Evolutionary conservation across 495 filamentous ascomycete species (phyloP).

Genomic region (Amorphotheca resinae): DNA sequence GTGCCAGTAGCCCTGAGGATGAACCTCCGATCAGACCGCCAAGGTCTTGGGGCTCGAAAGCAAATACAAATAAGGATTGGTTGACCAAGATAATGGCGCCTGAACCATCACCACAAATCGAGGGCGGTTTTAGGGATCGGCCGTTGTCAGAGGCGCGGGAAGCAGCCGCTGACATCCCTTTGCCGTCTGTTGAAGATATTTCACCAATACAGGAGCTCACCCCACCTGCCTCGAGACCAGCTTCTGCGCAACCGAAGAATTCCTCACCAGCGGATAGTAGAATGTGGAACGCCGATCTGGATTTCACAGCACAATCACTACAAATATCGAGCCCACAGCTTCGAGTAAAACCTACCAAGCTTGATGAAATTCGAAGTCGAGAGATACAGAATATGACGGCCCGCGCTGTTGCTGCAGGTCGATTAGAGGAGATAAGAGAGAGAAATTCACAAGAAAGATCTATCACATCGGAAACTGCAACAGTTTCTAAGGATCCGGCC

Average conservation of each 20-base stretch:
- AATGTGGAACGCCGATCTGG: constrained; percentile 44
- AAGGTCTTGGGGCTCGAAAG: constrained; percentile 45
- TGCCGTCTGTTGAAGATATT: constrained; percentile 36
- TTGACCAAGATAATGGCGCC: constrained; percentile 9
- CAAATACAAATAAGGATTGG: constrained; percentile 21
- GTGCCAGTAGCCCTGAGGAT: constrained; percentile 23
- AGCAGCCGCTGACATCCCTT: constrained; percentile 25
- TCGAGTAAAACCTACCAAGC: constrained; percentile 26
- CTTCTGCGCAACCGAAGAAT: constrained; percentile 21
- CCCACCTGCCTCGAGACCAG: constrained; percentile 26
- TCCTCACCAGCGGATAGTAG: constrained; percentile 35
- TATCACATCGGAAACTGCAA: constrained; percentile 25
- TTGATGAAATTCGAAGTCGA: constrained; percentile 43
- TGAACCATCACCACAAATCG: constrained; percentile 13
- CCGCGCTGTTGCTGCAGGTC: constrained; percentile 43
- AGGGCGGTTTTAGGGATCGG: constrained; percentile 14
- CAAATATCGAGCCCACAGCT: constrained; percentile 52
- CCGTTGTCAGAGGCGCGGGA: not conserved
- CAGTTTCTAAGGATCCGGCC: constrained; percentile 16
- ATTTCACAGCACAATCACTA: constrained; percentile 52
- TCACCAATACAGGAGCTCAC: constrained; percentile 24
- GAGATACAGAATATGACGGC: constrained; percentile 48
- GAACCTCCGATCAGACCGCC: constrained; percentile 39
- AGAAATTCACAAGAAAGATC: constrained; percentile 31
- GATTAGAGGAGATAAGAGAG: constrained; percentile 46